These are phyloP conservation scores for Aristolochia contorta DNA, from an alignment of 164 flowering plant genomes.

Conservation along the genomic window DNA sequence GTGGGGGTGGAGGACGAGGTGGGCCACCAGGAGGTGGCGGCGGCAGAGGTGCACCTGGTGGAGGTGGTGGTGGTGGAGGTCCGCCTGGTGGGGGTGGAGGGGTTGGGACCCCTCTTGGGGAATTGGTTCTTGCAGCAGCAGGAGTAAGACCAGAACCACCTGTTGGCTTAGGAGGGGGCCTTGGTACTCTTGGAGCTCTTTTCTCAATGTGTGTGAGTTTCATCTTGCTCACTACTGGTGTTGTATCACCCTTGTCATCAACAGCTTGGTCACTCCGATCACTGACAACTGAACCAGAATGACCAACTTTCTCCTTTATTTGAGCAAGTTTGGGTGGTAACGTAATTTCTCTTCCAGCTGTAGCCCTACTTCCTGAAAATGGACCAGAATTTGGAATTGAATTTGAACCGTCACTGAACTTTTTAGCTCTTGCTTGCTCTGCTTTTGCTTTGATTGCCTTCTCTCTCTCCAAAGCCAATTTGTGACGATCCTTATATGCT, in stretches of 20 bases:
- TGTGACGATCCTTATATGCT: conserved; percentile 84
- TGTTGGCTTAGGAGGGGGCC: conserved; percentile 78
- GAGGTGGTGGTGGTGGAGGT: conserved; percentile 12
- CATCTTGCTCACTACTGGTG: conserved; percentile 56
- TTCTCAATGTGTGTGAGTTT: conserved; percentile 67
- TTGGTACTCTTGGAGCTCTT: conserved; percentile 67
- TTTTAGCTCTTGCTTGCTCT: conserved; percentile 72
- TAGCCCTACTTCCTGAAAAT: conserved; percentile 21
- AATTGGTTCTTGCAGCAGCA: conserved; percentile 20
- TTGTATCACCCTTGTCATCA: conserved; percentile 32
- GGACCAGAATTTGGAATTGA: conserved; percentile 16
- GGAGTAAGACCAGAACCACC: conserved; percentile 27
- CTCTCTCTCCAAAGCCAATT: conserved; percentile 83
- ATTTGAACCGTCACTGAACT: conserved; percentile 44
- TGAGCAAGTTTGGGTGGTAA: conserved; percentile 73
- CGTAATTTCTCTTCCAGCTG: conserved; percentile 21
- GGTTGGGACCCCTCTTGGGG: conserved; percentile 57
- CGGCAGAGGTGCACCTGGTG: conserved; percentile 10
- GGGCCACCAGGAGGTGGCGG: conserved; percentile 47
- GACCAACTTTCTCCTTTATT: conserved; percentile 55
- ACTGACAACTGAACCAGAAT: conserved; percentile 11
- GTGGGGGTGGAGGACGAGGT: conserved; percentile 85
- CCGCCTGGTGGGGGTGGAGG: conserved; percentile 41
- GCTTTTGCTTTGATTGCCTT: conserved; percentile 79
- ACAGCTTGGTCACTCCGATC: conserved; percentile 33